Conservation (phyloP, 2,329 filamentous ascomycete species). For the Nectriaceae sp. region DNA sequence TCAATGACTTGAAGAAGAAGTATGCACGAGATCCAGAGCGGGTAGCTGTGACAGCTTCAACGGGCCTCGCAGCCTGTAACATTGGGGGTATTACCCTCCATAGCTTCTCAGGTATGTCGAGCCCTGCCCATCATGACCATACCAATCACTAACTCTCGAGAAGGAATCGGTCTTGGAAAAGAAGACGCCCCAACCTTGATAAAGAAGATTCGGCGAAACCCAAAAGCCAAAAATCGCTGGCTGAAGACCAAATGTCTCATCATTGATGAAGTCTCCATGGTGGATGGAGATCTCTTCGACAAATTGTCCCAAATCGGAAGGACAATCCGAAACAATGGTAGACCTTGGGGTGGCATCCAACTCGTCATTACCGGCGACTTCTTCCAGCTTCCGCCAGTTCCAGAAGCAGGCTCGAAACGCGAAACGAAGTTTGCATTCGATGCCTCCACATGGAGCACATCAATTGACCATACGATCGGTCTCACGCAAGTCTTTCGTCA, state of each 20-base stretch:
- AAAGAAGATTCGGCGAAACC: conserved; percentile 87
- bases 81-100: conserved; percentile 95
- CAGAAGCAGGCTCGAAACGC: conserved; percentile 66
- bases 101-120: conserved; percentile 75
- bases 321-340: conserved; percentile 82
- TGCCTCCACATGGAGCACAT: conserved; percentile 86
- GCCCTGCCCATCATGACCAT: neutral
- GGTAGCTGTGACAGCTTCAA: conserved; percentile 92
- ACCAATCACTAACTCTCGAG: neutral
- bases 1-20: conserved; percentile 76
- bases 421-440: conserved; percentile 90
- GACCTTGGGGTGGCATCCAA: conserved; percentile 94
- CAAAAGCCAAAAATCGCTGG: conserved; percentile 88
- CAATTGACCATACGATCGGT: conserved; percentile 93
- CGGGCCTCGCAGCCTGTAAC: conserved; percentile 93
- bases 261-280: conserved; percentile 97
- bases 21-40: conserved; percentile 76
- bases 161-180: conserved; percentile 83
- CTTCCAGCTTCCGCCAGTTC: conserved; percentile 94
- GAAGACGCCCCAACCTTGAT: conserved; percentile 78
- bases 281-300: conserved; percentile 95
- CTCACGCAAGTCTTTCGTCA: conserved; percentile 96
- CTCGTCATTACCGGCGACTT: conserved; percentile 96
- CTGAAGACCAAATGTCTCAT: conserved; percentile 83
- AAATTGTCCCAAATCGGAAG: conserved; percentile 90